Percentiles rank a stretch among this genome's conserved stretches.
Conservation (phyloP, 1,139 yeast species). For the Lodderomyces oxycetoniae region DNA sequence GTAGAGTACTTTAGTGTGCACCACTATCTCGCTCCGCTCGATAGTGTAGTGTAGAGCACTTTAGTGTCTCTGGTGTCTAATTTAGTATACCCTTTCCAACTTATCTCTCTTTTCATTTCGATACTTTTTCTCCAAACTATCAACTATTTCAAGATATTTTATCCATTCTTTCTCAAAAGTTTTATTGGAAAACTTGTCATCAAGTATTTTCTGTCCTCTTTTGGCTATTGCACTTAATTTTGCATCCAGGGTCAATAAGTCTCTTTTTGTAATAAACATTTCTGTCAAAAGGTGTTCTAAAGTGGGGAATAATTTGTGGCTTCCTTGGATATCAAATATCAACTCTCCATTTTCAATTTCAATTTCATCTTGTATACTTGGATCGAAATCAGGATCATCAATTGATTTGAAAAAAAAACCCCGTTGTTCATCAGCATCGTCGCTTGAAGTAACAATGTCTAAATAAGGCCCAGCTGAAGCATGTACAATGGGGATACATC, state of each 20-base stretch:
- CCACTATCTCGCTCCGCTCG: too few relatives aligned
- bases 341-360: slow-evolving; percentile 13
- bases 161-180: slow-evolving; percentile 61
- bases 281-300: slow-evolving; percentile 34
- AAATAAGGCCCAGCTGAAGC: slow-evolving; percentile 88
- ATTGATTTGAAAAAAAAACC: slow-evolving; percentile 69
- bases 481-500: slow-evolving; percentile 84
- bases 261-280: slow-evolving; percentile 33
- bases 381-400: slow-evolving; percentile 61
- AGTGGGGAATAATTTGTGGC: slow-evolving; percentile 31
- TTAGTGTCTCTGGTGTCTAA: too few relatives aligned
- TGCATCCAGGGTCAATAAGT: slow-evolving; percentile 24
- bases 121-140: slow-evolving; percentile 33
- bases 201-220: slow-evolving; percentile 49
- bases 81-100: slow-evolving; percentile 38
- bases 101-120: slow-evolving; percentile 34
- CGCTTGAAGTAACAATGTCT: slow-evolving; percentile 58
- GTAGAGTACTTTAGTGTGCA: too few relatives aligned
- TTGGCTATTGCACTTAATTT: slow-evolving; percentile 43
- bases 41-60: too few relatives aligned
- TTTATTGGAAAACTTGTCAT: slow-evolving; percentile 64
- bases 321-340: slow-evolving; percentile 16
- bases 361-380: slow-evolving; percentile 15
- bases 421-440: neutral
- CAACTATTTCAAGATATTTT: slow-evolving; percentile 35